Evolutionary conservation across 805 yeast species (phyloP).

Genomic region (Zygosaccharomyces bailii): DNA sequence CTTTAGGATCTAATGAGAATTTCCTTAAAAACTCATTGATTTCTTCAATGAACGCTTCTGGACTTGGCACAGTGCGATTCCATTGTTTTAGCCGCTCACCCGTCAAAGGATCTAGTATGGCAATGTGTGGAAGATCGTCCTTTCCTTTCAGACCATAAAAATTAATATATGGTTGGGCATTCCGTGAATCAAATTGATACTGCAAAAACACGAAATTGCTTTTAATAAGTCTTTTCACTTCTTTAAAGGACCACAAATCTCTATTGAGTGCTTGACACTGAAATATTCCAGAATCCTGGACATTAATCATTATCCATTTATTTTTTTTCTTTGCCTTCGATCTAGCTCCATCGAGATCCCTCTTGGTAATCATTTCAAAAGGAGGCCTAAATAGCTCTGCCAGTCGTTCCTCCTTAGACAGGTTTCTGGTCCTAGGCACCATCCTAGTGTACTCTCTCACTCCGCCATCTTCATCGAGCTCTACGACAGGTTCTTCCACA

Average conservation of each 20-base stretch:
- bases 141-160: slow-evolving; percentile 61
- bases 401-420: slow-evolving; percentile 48
- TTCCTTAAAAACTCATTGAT: slow-evolving; percentile 63
- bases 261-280: slow-evolving; percentile 87
- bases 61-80: slow-evolving; percentile 61
- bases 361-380: slow-evolving; percentile 72
- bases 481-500: slow-evolving; percentile 34
- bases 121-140: slow-evolving; percentile 71
- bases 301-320: slow-evolving; percentile 83
- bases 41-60: slow-evolving; percentile 59
- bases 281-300: slow-evolving; percentile 83
- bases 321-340: slow-evolving; percentile 52
- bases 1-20: slow-evolving; percentile 61
- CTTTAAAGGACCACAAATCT: slow-evolving; percentile 80
- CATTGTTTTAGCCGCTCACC: slow-evolving; percentile 84
- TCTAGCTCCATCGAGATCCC: slow-evolving; percentile 72
- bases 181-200: slow-evolving; percentile 72
- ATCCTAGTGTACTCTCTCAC: slow-evolving; percentile 33
- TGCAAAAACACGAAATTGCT: slow-evolving; percentile 80
- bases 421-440: slow-evolving; percentile 26
- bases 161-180: slow-evolving; percentile 66
- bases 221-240: slow-evolving; percentile 59
- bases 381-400: slow-evolving; percentile 91
- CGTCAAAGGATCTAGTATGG: slow-evolving; percentile 90
- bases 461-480: slow-evolving; percentile 38